Evolutionary conservation across 371 early-diverging fungal genomes (phyloP).

Genomic region (Apophysomyces variabilis): DNA sequence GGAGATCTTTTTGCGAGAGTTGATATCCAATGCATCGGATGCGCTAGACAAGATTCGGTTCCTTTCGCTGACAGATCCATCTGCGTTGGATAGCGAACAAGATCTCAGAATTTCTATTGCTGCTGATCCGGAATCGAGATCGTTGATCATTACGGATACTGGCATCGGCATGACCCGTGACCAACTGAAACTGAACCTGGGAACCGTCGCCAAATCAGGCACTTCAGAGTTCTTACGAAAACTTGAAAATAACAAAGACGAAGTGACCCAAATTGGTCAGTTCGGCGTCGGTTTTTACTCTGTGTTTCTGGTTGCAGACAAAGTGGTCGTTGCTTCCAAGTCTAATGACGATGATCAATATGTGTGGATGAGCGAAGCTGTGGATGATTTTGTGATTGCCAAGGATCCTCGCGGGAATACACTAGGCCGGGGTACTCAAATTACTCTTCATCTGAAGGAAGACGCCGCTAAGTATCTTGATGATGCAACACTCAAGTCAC

Average conservation of each 20-base stretch:
- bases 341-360: conserved; percentile 83
- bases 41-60: conserved; percentile 95
- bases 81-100: conserved; percentile 56
- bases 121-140: conserved; percentile 67
- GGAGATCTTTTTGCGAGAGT: conserved; percentile 95
- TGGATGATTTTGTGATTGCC: conserved; percentile 82
- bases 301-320: conserved; percentile 93
- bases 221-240: conserved; percentile 84
- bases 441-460: conserved; percentile 88
- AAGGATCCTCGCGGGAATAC: conserved; percentile 89
- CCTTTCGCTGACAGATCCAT: conserved; percentile 71
- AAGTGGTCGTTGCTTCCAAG: conserved; percentile 93
- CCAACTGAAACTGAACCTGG: conserved; percentile 91
- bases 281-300: conserved; percentile 99
- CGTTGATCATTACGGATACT: conserved; percentile 87
- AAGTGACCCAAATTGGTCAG: conserved; percentile 88
- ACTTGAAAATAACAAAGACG: conserved; percentile 66
- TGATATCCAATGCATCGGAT: conserved; percentile 97
- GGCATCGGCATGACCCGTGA: conserved; percentile 97
- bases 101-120: conserved; percentile 78
- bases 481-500: conserved; percentile 58
- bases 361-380: conserved; percentile 85
- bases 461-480: conserved; percentile 87
- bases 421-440: conserved; percentile 85
- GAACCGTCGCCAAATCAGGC: conserved; percentile 94